A percentile compares a stretch with the other conserved stretches of the same genome.
Conservation (phyloP, 441 rosid genomes). For the Sinapis alba region DNA sequence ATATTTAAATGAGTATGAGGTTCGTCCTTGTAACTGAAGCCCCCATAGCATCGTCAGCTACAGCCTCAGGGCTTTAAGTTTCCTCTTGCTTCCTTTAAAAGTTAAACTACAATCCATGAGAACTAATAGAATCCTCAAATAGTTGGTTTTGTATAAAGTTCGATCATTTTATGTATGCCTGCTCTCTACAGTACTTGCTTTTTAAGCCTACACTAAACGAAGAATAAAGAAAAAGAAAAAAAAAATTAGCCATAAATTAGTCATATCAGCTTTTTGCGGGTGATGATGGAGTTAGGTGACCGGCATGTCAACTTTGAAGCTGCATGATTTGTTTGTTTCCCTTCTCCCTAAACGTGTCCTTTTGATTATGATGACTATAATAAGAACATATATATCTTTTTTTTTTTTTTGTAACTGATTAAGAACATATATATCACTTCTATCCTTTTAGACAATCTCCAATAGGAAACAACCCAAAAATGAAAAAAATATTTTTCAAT, state of each 20-base stretch:
- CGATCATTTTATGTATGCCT: background rate
- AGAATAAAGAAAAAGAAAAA: background rate
- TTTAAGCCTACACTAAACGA: background rate
- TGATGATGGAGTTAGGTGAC: slow-evolving; percentile 37
- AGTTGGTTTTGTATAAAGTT: background rate
- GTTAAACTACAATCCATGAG: background rate
- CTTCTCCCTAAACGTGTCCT: slow-evolving; percentile 21
- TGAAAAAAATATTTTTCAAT: too few relatives aligned
- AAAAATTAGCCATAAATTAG: background rate
- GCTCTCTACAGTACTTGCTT: too few relatives aligned
- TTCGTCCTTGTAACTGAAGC: background rate
- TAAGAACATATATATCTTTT: too few relatives aligned
- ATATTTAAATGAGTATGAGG: background rate
- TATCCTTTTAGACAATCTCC: too few relatives aligned
- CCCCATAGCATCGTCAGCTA: background rate
- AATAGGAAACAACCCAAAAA: too few relatives aligned
- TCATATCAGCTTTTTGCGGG: slow-evolving; percentile 17
- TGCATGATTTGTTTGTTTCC: slow-evolving; percentile 33
- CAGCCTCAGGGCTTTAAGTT: background rate
- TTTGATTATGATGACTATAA: slow-evolving; percentile 12
- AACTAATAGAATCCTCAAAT: background rate
- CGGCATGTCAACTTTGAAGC: slow-evolving; percentile 24
- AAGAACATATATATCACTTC: too few relatives aligned
- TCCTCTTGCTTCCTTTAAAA: background rate
- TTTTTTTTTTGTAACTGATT: too few relatives aligned